A percentile compares a stretch with the other conserved stretches of the same genome.
Evolutionary conservation across 2,329 filamentous ascomycete species (phyloP).

Genomic region (Diaporthe caulivora): DNA sequence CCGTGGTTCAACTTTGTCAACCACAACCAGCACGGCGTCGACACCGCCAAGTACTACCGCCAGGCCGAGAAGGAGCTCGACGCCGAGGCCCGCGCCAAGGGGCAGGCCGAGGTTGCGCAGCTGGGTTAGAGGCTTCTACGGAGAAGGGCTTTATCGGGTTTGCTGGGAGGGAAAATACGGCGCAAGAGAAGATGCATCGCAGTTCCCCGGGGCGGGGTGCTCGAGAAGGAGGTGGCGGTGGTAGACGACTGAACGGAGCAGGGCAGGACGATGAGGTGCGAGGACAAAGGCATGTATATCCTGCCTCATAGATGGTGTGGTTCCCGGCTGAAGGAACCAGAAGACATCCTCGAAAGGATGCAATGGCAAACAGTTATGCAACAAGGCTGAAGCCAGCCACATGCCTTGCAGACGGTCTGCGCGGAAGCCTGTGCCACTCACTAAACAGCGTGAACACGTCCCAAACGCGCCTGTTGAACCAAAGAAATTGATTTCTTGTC

Average conservation of each 20-base stretch:
- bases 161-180: neutral
- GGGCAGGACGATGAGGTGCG: neutral
- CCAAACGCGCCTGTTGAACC: too few relatives aligned
- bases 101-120: constrained; percentile 32
- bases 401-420: too few relatives aligned
- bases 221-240: too few relatives aligned
- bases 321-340: neutral
- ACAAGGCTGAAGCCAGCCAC: neutral
- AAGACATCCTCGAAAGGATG: neutral
- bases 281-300: neutral
- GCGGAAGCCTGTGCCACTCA: neutral
- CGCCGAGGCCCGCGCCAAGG: constrained; percentile 66
- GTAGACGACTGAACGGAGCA: neutral
- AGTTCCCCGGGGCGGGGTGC: too few relatives aligned
- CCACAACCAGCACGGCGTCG: constrained; percentile 93
- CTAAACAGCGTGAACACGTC: neutral
- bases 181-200: neutral
- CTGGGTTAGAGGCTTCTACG: constrained; percentile 10
- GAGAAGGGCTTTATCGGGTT: neutral
- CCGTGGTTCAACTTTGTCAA: constrained; percentile 99
- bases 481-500: too few relatives aligned
- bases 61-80: constrained; percentile 95
- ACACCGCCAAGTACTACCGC: constrained; percentile 98
- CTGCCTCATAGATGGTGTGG: neutral
- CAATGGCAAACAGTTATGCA: neutral